phyloP scores from a whole-genome alignment of 768 basidiomycete genomes.

The Lactarius sp. region DNA sequence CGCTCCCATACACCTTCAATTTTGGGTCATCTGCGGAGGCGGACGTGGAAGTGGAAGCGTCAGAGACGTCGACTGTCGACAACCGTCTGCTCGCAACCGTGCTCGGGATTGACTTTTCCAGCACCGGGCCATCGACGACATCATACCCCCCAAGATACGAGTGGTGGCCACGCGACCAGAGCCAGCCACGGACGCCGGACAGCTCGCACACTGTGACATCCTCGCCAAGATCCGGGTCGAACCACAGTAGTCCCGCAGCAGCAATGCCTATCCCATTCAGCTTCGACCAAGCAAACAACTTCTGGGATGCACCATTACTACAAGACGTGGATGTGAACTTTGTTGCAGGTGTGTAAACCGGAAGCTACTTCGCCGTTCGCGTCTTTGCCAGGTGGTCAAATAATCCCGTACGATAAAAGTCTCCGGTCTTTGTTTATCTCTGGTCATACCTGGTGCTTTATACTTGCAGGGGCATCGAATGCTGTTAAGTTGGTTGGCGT shows the following conservation, averaged over 20 bases:
- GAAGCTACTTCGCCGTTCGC: neutral
- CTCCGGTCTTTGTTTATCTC: neutral
- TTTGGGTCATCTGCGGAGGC: neutral
- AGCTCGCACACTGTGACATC: conserved; percentile 18
- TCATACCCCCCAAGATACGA: conserved; percentile 20
- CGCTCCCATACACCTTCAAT: neutral
- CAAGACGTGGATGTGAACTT: conserved; percentile 15
- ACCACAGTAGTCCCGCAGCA: conserved; percentile 21
- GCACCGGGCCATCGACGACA: conserved; percentile 16
- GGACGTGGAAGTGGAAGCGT: neutral
- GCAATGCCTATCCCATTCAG: conserved; percentile 26
- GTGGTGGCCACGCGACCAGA: conserved; percentile 24
- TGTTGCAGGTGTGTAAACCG: neutral
- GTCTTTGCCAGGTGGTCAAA: neutral
- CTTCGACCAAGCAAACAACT: conserved; percentile 23
- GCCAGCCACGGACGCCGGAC: conserved; percentile 7
- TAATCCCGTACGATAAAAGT: neutral
- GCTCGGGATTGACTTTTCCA: conserved; percentile 24
- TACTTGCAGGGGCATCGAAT: neutral
- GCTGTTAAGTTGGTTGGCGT: neutral
- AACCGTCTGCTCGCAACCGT: conserved; percentile 25
- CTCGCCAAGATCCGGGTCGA: conserved; percentile 22
- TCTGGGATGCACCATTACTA: conserved; percentile 18
- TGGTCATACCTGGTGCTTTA: neutral
- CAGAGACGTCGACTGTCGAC: conserved; percentile 5